These are phyloP conservation scores for Candida sanyiensis DNA, from an alignment of 805 yeast genomes.

Conservation along the genomic window DNA sequence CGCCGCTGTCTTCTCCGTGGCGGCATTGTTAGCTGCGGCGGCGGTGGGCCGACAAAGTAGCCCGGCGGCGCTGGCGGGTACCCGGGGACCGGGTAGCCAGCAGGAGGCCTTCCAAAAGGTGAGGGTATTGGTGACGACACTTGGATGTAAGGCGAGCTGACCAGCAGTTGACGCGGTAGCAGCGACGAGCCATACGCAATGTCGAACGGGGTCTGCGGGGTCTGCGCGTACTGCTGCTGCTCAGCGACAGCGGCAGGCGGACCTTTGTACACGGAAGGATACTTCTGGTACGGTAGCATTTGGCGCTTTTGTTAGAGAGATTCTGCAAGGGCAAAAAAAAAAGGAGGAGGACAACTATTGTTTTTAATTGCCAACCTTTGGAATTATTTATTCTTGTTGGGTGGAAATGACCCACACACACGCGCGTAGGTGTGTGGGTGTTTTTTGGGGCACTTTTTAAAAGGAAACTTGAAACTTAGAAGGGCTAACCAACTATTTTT, in stretches of 20 bases:
- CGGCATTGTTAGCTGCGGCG: constrained; percentile 20
- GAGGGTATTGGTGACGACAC: constrained; percentile 34
- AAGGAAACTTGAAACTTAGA: too few relatives aligned
- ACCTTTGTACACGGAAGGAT: constrained; percentile 18
- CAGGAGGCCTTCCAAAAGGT: constrained; percentile 16
- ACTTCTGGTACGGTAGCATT: constrained; percentile 21
- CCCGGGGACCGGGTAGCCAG: constrained; percentile 9
- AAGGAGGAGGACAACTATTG: too few relatives aligned
- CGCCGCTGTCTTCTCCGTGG: constrained; percentile 14
- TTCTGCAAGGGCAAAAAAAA: too few relatives aligned
- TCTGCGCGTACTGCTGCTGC: not conserved
- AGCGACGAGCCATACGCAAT: constrained; percentile 52
- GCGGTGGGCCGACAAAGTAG: constrained; percentile 16
- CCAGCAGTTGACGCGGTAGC: constrained; percentile 56
- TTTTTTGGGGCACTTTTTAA: too few relatives aligned
- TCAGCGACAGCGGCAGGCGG: constrained; percentile 4
- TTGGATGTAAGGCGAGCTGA: constrained; percentile 52
- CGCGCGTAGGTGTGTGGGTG: too few relatives aligned
- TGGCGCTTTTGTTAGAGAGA: too few relatives aligned
- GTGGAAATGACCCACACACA: too few relatives aligned
- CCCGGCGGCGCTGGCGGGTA: constrained; percentile 4
- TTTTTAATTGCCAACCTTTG: too few relatives aligned
- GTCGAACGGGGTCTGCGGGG: constrained; percentile 55
- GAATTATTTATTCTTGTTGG: too few relatives aligned
- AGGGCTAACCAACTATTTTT: too few relatives aligned